Base-by-base conservation (phyloP, 2,329 filamentous ascomycete species). In the Hypomyces perniciosus region DNA sequence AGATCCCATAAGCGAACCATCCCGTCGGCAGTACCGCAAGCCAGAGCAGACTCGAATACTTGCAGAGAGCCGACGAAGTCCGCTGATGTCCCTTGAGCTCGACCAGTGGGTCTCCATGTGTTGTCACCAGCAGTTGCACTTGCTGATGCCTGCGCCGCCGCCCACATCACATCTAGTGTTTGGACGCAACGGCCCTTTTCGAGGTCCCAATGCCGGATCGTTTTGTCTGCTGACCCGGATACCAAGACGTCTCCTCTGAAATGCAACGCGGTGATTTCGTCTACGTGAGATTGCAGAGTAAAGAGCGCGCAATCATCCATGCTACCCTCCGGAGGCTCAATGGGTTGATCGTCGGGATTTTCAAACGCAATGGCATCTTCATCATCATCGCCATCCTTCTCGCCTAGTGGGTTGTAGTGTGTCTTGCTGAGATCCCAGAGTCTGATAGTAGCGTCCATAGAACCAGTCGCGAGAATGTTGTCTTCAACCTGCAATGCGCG, bases 1-100 rank as follows among this genome's bases (percentile, higher is more conserved):
- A 99, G 73, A 83, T 99, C 93, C 93, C 93, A 99, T 33, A 99
- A 73, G 52, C 93, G 79, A 38, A 99, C 91, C 89, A 97, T 95
- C 39, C 93, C 93, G 65, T 99, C 93, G 1, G 93, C 93, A 9
- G 93, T 99, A 59, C 93, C 93, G 65, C 93, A 97, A 8, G 93
- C 93, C 55, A 99, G 77, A 9, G 93, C 93, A 10, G 92, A 89
- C 67, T 99, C 92, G 63, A 97, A 99, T 38, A 95, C 92, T 67
- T 99, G 93, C 53, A 99, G 66, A 5, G 93, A 88, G 28, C 93
- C 93, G 8, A 99, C 90, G 68, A 97, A 99, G 68, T 96, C 90
- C 1, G 92, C 90, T 12, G 81, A 76, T 53, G 85, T 80, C 4
- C 82, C 73, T 42, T 64, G 57, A 12, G 84, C 67, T 45, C 88